Conservation (phyloP, 805 yeast genomes). For the Teunomyces pallodes region DNA sequence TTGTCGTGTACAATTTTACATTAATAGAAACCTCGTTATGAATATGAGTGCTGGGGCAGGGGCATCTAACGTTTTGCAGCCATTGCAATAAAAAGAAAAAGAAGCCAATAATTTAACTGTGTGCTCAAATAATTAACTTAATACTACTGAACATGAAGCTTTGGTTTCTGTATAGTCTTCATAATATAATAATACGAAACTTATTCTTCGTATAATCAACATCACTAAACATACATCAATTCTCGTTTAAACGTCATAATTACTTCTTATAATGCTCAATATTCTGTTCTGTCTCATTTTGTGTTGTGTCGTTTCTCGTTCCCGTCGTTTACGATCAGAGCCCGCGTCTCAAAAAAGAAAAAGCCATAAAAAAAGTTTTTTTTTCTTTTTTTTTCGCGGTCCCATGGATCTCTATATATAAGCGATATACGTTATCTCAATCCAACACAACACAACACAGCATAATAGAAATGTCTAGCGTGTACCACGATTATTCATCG, state of each 20-base stretch:
- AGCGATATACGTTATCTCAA: neutral
- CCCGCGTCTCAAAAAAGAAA: constrained; percentile 3
- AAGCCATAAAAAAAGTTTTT: neutral
- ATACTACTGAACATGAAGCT: too few relatives aligned
- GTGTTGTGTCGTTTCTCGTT: neutral
- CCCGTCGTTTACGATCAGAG: constrained; percentile 2
- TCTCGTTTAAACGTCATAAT: too few relatives aligned
- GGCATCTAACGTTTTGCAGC: neutral
- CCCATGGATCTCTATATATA: constrained; percentile 1
- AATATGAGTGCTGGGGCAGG: neutral
- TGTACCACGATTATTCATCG: constrained; percentile 24
- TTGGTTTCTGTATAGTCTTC: too few relatives aligned
- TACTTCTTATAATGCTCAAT: too few relatives aligned
- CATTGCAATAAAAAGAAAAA: neutral
- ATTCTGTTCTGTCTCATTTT: neutral
- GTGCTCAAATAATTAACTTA: too few relatives aligned
- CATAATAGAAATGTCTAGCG: constrained; percentile 13
- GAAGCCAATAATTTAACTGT: too few relatives aligned
- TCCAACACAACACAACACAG: too few relatives aligned
- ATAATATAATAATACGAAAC: too few relatives aligned
- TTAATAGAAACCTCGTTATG: neutral
- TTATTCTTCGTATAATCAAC: too few relatives aligned
- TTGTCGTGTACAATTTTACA: neutral
- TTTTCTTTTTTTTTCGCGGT: neutral
- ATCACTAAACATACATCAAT: too few relatives aligned